A percentile compares a stretch with the other conserved stretches of the same genome.
Evolutionary conservation across 2,329 filamentous ascomycete genomes (phyloP).

Genomic region (Microascus cirrosus): DNA sequence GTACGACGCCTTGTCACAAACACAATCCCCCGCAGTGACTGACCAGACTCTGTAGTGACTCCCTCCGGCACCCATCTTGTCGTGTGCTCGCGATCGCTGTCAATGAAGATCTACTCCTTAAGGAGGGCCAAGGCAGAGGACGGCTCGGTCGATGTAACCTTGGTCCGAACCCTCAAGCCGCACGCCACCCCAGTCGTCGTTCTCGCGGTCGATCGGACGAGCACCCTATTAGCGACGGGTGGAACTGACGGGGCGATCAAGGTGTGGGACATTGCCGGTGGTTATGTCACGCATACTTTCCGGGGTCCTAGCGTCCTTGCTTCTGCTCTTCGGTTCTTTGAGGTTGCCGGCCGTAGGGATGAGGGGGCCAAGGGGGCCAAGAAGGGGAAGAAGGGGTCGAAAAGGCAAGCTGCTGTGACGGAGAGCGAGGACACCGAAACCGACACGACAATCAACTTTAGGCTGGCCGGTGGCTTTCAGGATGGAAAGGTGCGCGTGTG

Average conservation of each 20-base stretch:
- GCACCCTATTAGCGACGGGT: slow-evolving; percentile 84
- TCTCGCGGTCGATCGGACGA: slow-evolving; percentile 67
- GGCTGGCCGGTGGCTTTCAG: slow-evolving; percentile 83
- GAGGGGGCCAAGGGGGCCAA: slow-evolving; percentile 27
- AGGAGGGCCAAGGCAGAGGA: slow-evolving; percentile 40
- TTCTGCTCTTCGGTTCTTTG: slow-evolving; percentile 86
- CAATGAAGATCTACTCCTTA: slow-evolving; percentile 83
- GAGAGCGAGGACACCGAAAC: slow-evolving; percentile 26
- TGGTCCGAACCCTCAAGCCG: slow-evolving; percentile 75
- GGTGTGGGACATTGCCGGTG: slow-evolving; percentile 87
- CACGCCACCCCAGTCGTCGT: slow-evolving; percentile 85
- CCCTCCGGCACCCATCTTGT: slow-evolving; percentile 81
- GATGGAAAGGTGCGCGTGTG: slow-evolving; percentile 88
- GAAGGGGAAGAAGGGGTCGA: slow-evolving; percentile 22
- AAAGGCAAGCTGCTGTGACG: slow-evolving; percentile 15
- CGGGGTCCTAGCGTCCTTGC: slow-evolving; percentile 85
- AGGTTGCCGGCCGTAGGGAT: slow-evolving; percentile 42
- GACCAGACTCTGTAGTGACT: slow-evolving; percentile 48
- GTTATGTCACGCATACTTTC: slow-evolving; percentile 91
- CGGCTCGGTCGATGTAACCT: slow-evolving; percentile 49
- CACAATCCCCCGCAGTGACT: not conserved
- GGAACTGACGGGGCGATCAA: slow-evolving; percentile 90
- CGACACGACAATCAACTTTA: slow-evolving; percentile 44
- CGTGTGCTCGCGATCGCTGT: slow-evolving; percentile 86
- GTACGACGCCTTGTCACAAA: slow-evolving; percentile 22